Base-by-base conservation (phyloP, 2,329 filamentous ascomycete genomes). In the Ceratocystis cubensis region DNA sequence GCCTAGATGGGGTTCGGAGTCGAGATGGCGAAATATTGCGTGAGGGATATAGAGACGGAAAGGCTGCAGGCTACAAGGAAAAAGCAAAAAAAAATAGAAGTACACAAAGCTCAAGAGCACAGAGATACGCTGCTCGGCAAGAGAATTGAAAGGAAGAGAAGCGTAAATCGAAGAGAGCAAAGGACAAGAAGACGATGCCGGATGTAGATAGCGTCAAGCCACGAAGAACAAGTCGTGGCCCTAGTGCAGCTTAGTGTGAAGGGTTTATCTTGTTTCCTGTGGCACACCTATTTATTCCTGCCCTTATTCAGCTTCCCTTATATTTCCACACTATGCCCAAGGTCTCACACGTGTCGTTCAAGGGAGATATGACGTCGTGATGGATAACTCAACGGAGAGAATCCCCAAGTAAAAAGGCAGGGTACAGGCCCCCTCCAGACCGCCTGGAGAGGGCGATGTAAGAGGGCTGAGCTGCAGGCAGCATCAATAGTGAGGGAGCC, bases 311-410 rank as follows among this genome's bases (percentile, higher is more conserved):
- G 33, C 56, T 53, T 53, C 28, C 56, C 7, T 22, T 50, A 50
- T n/a, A 17, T 59, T 33, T 59, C 8, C 56, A 59, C 56, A 15
- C 37, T 41, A 41, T 13, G 56, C 17, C 56, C 28, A 33, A 59
- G 56, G 56, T 59, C 56, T 59, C 56, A 59, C 56, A 59, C 56
- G 56, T 59, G 15, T 30, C 56, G 17, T 59, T 59, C 56, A 22
- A 59, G 56, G 28, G 56, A 59, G 28, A 59, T 20, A 50, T 57
- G 56, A 59, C 56, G 28, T 59, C 56, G 56, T 25, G 56, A 30
- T 30, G 56, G n/a, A 33, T 30, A 33, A 57, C 1, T 6, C 25
- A n/a, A 28, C 15, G 13, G 17, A 17, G 28, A 30, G 28, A n/a
- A 17, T 3, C 15, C 22, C 3, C 7, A 59, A 37, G 13, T 59